Percentiles rank a stretch among this genome's conserved stretches.
These are phyloP conservation scores for Penicillium verhagenii DNA, from an alignment of 495 filamentous ascomycete genomes.

Conservation along the genomic window DNA sequence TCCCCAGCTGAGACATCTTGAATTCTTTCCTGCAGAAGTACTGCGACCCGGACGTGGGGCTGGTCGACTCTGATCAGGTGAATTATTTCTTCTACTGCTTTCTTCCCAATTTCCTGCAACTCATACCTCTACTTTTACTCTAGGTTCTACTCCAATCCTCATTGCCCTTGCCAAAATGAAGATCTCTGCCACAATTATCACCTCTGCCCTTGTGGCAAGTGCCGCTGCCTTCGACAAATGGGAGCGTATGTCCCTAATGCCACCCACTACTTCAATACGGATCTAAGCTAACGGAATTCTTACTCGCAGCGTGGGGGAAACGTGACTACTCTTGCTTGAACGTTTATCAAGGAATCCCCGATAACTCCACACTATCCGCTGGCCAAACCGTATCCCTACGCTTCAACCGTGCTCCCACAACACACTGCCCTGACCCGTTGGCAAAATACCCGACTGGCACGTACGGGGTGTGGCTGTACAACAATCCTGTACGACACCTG, in stretches of 20 bases:
- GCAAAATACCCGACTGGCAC: conserved; percentile 20
- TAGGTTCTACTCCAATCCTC: too few relatives aligned
- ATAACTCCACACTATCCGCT: conserved; percentile 30
- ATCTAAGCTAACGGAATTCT: background rate
- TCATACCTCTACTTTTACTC: background rate
- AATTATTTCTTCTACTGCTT: background rate
- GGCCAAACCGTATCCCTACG: conserved; percentile 27
- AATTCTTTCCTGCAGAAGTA: conserved; percentile 9
- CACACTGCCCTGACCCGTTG: conserved; percentile 25
- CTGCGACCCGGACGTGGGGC: conserved; percentile 8
- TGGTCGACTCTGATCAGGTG: background rate
- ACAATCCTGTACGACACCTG: conserved; percentile 33
- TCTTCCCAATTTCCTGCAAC: background rate
- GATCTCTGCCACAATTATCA: conserved; percentile 28
- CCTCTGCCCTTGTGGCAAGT: conserved; percentile 29
- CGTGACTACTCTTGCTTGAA: conserved; percentile 42
- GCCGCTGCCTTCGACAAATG: conserved; percentile 37
- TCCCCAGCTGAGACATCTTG: conserved; percentile 18
- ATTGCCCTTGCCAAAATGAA: too few relatives aligned
- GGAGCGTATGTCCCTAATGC: conserved; percentile 29
- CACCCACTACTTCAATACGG: background rate
- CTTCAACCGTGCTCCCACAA: conserved; percentile 33
- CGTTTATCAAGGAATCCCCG: conserved; percentile 37
- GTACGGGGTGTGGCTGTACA: conserved; percentile 38
- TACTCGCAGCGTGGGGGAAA: conserved; percentile 37